Conservation (phyloP, 305 asterid species). For the Ajuga reptans region DNA sequence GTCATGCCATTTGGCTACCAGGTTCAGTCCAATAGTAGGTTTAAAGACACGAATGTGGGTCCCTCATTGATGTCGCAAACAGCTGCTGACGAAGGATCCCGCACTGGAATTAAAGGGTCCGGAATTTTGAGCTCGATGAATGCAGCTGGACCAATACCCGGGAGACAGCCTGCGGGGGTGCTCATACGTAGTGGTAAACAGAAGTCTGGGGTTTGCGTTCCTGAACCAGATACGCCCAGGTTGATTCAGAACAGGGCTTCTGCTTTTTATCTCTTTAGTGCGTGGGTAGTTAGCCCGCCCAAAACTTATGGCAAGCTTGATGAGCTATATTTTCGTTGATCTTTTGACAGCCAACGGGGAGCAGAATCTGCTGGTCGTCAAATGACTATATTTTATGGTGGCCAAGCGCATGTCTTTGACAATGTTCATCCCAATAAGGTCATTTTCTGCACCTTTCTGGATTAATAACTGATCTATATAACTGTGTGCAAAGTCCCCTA, state of each 20-base stretch:
- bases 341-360: constrained; percentile 54
- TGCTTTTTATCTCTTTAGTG: background rate
- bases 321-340: constrained; percentile 18
- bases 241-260: constrained; percentile 19
- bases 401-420: constrained; percentile 94
- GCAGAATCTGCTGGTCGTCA: constrained; percentile 47
- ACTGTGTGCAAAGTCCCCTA: background rate
- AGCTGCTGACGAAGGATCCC: constrained; percentile 98
- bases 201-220: constrained; percentile 36
- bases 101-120: constrained; percentile 87
- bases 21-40: constrained; percentile 51
- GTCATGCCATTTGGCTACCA: constrained; percentile 55
- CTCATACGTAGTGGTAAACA: constrained; percentile 49
- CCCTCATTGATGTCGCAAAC: constrained; percentile 53
- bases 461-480: background rate
- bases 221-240: constrained; percentile 69
- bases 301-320: background rate
- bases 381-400: constrained; percentile 90
- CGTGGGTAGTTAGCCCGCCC: background rate
- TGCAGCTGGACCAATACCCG: constrained; percentile 42
- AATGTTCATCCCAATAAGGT: constrained; percentile 86
- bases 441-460: constrained; percentile 13
- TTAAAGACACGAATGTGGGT: constrained; percentile 50
- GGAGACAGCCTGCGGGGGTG: constrained; percentile 61
- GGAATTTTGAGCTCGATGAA: constrained; percentile 59